Conservation (phyloP, 768 basidiomycete species). For the Suillus lakei region DNA sequence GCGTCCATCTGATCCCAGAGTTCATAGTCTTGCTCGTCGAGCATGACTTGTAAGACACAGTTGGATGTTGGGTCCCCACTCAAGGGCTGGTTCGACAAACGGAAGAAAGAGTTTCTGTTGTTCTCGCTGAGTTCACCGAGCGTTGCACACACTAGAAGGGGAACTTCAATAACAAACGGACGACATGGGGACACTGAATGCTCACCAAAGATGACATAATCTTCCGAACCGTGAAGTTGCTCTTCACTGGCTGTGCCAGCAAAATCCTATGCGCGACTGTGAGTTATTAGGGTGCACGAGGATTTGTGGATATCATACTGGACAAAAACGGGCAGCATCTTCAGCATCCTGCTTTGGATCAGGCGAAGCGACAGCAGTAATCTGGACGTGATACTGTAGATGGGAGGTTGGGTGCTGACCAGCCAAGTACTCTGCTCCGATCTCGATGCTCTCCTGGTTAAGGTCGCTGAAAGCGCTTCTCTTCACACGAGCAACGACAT, state of each 20-base stretch:
- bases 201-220: not conserved
- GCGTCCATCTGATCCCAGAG: constrained; percentile 15
- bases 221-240: constrained; percentile 16
- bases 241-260: constrained; percentile 18
- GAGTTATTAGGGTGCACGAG: not conserved
- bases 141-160: constrained; percentile 1
- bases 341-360: constrained; percentile 15
- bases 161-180: not conserved
- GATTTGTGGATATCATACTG: not conserved
- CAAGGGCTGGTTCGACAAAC: constrained; percentile 1
- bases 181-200: not conserved
- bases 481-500: constrained; percentile 15
- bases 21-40: constrained; percentile 13
- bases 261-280: constrained; percentile 10
- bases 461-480: not conserved
- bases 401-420: not conserved
- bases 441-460: not conserved
- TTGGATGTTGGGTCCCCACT: constrained; percentile 15
- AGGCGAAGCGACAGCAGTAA: constrained; percentile 15
- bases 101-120: constrained; percentile 3
- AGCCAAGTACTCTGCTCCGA: not conserved
- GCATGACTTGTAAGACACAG: constrained; percentile 13
- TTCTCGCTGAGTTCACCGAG: constrained; percentile 2
- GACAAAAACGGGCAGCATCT: constrained; percentile 21
- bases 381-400: constrained; percentile 8